These are phyloP conservation scores for Cladophialophora psammophila DNA, from an alignment of 2,329 filamentous ascomycete species.

Conservation along the genomic window DNA sequence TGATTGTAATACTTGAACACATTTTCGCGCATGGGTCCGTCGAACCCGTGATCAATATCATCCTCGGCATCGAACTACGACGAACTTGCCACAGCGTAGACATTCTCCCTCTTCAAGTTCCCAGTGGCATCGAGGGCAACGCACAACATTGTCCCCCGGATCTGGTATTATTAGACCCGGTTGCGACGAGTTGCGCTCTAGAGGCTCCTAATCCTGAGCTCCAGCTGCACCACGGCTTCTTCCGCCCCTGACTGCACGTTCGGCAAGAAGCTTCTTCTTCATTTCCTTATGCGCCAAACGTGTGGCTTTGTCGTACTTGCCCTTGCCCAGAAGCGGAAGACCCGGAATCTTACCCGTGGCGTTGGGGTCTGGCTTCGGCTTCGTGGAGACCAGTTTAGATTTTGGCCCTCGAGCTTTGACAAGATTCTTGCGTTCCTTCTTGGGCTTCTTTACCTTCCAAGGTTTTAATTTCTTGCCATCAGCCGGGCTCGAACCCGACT, in stretches of 20 bases:
- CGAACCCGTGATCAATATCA: slow-evolving; percentile 31
- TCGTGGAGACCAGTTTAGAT: slow-evolving; percentile 26
- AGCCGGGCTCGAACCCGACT: background rate
- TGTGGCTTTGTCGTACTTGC: slow-evolving; percentile 32
- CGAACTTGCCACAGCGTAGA: slow-evolving; percentile 51
- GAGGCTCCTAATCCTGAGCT: background rate
- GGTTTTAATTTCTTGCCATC: slow-evolving; percentile 19
- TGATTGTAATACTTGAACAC: slow-evolving; percentile 4
- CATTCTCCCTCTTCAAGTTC: slow-evolving; percentile 70
- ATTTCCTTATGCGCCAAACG: slow-evolving; percentile 31
- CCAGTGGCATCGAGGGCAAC: slow-evolving; percentile 69
- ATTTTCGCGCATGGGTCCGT: slow-evolving; percentile 15
- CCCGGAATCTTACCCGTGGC: slow-evolving; percentile 26
- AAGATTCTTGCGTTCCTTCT: slow-evolving; percentile 34
- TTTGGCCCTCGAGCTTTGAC: slow-evolving; percentile 34
- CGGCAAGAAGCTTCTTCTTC: slow-evolving; percentile 23
- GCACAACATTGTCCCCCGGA: slow-evolving; percentile 66
- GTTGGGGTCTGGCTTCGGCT: slow-evolving; percentile 26
- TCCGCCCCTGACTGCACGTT: slow-evolving; percentile 4
- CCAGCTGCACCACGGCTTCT: background rate
- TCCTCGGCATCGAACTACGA: slow-evolving; percentile 33
- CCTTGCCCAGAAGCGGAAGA: slow-evolving; percentile 30
- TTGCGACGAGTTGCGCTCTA: background rate
- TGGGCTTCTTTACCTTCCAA: slow-evolving; percentile 30
- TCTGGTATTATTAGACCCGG: slow-evolving; percentile 52